Percentiles rank a stretch among this genome's conserved stretches.
These are phyloP conservation scores for Amaranthus hypochondriacus DNA, from an alignment of 148 eudicot species.

Conservation along the genomic window DNA sequence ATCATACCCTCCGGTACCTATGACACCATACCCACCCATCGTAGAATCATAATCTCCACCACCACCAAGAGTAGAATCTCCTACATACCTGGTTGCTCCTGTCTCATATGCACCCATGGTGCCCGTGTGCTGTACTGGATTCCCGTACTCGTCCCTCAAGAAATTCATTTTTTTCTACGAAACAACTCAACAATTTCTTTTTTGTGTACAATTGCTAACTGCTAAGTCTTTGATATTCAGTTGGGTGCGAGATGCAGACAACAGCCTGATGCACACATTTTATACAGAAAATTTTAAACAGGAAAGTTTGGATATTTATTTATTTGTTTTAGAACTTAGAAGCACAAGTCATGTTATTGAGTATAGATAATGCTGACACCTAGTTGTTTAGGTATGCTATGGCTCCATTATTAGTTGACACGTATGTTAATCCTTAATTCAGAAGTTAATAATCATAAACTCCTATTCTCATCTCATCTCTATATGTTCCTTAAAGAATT, in stretches of 20 bases:
- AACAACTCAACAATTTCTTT: too few species aligned
- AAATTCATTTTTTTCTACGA: conserved; percentile 13
- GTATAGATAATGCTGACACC: conserved; percentile 15
- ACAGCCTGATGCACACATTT: not conserved
- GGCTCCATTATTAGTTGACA: not conserved
- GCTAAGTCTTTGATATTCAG: not conserved
- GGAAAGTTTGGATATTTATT: not conserved
- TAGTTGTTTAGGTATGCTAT: not conserved
- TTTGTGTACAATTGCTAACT: not conserved
- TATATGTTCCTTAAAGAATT: too few species aligned
- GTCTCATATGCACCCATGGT: conserved; percentile 42
- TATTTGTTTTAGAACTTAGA: too few species aligned
- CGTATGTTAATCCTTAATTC: not conserved
- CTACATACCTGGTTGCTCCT: conserved; percentile 12
- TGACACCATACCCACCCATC: conserved; percentile 14
- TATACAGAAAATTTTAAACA: not conserved
- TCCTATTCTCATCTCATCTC: not conserved
- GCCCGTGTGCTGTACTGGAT: conserved; percentile 31
- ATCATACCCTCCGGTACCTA: conserved; percentile 6
- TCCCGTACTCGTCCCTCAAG: conserved; percentile 32
- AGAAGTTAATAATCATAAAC: not conserved
- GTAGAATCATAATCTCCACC: conserved; percentile 20
- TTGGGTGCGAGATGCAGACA: not conserved
- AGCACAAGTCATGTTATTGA: not conserved
- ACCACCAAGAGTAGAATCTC: not conserved